phyloP scores from a whole-genome alignment of 805 yeast genomes.

The Candida dajiaensis region DNA sequence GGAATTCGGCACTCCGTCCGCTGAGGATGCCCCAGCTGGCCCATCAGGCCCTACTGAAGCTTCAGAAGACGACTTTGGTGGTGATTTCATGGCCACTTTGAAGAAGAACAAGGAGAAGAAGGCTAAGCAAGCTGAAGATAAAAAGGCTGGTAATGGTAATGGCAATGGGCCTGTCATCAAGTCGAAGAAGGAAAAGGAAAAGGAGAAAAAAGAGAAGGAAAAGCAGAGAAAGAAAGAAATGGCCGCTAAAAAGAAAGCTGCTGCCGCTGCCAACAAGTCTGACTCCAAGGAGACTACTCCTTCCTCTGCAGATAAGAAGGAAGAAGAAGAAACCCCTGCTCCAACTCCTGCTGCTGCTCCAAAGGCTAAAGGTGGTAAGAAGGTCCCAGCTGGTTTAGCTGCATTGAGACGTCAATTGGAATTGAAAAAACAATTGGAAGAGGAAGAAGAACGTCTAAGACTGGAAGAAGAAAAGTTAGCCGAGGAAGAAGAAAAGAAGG shows the following conservation, averaged over 20 bases:
- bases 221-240: constrained; percentile 87
- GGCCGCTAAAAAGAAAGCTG: constrained; percentile 80
- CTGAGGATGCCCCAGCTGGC: constrained; percentile 16
- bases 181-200: constrained; percentile 90
- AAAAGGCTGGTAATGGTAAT: constrained; percentile 31
- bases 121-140: constrained; percentile 55
- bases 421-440: constrained; percentile 81
- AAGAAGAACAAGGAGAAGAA: constrained; percentile 74
- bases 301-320: constrained; percentile 15
- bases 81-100: constrained; percentile 79
- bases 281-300: constrained; percentile 16
- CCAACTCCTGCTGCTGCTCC: constrained; percentile 34
- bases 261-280: constrained; percentile 55
- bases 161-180: constrained; percentile 66
- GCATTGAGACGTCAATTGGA: constrained; percentile 88
- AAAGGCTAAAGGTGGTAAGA: constrained; percentile 53
- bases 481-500: constrained; percentile 44
- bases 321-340: constrained; percentile 26
- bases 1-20: constrained; percentile 41
- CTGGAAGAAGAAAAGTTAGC: constrained; percentile 64
- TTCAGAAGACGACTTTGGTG: constrained; percentile 39
- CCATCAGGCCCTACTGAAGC: constrained; percentile 28
- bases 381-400: constrained; percentile 86
- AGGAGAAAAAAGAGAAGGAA: constrained; percentile 89
- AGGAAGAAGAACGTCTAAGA: constrained; percentile 64